Base-by-base conservation (phyloP, 1,139 yeast species). In the Candida pseudoviswanathii region DNA sequence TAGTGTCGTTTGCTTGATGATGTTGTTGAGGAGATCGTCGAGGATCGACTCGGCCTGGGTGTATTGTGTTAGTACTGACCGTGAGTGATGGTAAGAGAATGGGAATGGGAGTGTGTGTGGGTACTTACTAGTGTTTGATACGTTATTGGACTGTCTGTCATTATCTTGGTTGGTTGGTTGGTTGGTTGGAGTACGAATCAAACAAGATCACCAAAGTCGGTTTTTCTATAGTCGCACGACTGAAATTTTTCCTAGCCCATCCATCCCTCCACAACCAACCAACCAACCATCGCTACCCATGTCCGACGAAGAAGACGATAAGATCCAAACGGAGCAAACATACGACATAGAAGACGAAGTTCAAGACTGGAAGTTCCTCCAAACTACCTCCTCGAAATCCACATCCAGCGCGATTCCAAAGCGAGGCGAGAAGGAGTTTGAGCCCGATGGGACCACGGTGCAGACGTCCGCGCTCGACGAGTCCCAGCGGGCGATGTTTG, bases 371-470 rank as follows among this genome's bases (percentile, higher is more conserved):
- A 70, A 82, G 37, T 61, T 68, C 39, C 63, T 83, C 3, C 59
- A 61, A 16, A 16, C 16, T 16, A 16, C 16, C 16, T 16, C 16
- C 16, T 16, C 16, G 16, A 16, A 16, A 16, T 16, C 16, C 16
- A 16, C 16, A 16, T 16, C 16, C 16, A 16, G 16, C 16, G 16
- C 16, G 16, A 60, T 81, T n/a, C 87, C 86, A 1, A 81, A 79
- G 54, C 70, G 94, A 54, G 97, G 97, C 2, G 94, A 84, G 52
- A 92, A 92, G 64, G 97, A 89, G 56, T 87, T 85, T 58, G 96
- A 84, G 53, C 97, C 96, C 0, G 94, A 86, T 64, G 90, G 92
- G 0, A 85, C 95, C 0, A 62, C 66, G 2, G 71, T 78, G 25
- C 97, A 92, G 65, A 63, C 61, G 2, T 59, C 67, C 4, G 71